Evolutionary conservation across 2,329 filamentous ascomycete species (phyloP), one percentile per base, ranked within the genome.

Genomic region (Talaromyces funiculosus): DNA sequence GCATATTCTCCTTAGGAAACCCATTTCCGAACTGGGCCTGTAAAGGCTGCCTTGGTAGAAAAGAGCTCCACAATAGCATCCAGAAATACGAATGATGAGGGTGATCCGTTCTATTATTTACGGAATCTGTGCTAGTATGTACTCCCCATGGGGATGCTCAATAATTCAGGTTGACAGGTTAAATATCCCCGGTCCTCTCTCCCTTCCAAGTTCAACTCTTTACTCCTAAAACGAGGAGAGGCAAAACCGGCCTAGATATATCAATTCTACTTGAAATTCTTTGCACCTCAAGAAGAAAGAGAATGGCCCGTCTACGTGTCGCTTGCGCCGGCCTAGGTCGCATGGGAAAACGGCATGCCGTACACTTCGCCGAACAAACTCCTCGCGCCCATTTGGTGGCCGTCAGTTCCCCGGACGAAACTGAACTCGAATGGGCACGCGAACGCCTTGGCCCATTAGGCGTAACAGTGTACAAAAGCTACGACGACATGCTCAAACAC

Each of bases 301-400:
- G 22, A 53, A 35, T 31, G 33, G 37, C n/a, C 49, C 33, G 68
- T 65, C 69, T 80, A 61, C 75, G 78, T 61, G 68, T 82, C 62
- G 80, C 75, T 54, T 78, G 78, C 53, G 78, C 77, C 43, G 80
- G 80, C 51, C 77, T 82, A 35, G 80, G 80, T 60, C 78, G 79
- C 60, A 82, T 82, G 77, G 80, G 75, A 60, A 77, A 78, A 61
- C 76, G 78, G 20, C 80, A 82, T 68, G 81, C 79, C 14, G 67
- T 77, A 16, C 81, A 81, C 66, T 78, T 81, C 64, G 69, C 81
- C 35, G 69, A 79, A 64, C 73, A 75, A 53, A 78, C 76, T 16
- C 79, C 80, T 16, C 77, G 78, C 55, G 79, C 80, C 18, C 69
- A 81, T 51, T 4, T 45, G 4, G 42, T 45, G 2, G 42, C 42